Conservation (phyloP, 495 filamentous ascomycete species). For the Halenospora varia region DNA sequence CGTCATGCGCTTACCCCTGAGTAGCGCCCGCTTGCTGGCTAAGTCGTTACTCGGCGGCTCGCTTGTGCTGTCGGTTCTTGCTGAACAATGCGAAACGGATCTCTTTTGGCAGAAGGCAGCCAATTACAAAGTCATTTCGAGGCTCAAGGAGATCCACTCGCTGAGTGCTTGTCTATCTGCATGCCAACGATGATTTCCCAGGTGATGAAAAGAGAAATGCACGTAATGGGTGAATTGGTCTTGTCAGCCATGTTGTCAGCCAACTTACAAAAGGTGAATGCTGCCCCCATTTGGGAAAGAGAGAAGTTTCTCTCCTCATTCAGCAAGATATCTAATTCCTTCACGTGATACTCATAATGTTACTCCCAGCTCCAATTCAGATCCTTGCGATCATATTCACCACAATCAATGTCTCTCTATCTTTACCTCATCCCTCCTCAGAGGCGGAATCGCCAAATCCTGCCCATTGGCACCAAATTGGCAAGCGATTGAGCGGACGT, state of each 20-base stretch:
- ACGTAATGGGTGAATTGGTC: background rate
- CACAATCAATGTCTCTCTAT: background rate
- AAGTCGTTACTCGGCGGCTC: background rate
- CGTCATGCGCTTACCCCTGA: background rate
- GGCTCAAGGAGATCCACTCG: background rate
- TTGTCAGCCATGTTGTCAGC: background rate
- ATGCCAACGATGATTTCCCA: background rate
- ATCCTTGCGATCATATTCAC: background rate
- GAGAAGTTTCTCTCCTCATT: background rate
- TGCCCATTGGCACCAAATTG: background rate
- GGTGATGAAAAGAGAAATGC: background rate
- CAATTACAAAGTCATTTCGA: background rate
- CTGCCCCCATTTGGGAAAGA: background rate
- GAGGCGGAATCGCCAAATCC: background rate
- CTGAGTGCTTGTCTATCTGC: background rate
- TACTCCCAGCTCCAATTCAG: background rate
- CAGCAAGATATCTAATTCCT: background rate
- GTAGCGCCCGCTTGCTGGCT: background rate
- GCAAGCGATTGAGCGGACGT: conserved; percentile 1
- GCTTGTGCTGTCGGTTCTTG: background rate
- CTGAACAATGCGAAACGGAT: background rate
- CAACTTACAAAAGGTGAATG: background rate
- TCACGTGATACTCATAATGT: background rate
- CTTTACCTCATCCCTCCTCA: background rate
- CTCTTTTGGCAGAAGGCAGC: background rate